phyloP scores from a whole-genome alignment of 306 rosid genomes.

The Carpinus fangiana region DNA sequence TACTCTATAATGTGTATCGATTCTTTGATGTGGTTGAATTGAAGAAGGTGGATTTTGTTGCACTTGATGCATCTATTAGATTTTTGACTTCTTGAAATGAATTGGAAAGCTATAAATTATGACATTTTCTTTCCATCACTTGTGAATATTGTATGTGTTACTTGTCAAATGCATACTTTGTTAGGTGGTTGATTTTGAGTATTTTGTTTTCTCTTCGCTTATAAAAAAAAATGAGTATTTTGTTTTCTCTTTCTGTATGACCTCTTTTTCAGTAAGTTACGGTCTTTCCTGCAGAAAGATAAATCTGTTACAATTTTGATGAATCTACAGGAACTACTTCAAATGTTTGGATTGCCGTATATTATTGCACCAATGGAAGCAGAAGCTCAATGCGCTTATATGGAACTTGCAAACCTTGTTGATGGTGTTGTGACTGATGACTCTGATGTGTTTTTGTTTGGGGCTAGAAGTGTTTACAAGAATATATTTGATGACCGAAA shows the following conservation, averaged over 20 bases:
- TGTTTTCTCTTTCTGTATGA: slow-evolving; percentile 13
- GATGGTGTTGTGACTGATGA: slow-evolving; percentile 99
- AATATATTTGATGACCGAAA: slow-evolving; percentile 97
- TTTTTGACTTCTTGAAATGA: not conserved
- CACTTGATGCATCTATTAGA: slow-evolving; percentile 4
- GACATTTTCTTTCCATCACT: not conserved
- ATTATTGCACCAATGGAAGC: slow-evolving; percentile 99
- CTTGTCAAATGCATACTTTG: slow-evolving; percentile 3
- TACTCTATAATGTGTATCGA: not conserved
- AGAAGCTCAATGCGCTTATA: slow-evolving; percentile 92
- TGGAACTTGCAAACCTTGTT: slow-evolving; percentile 82
- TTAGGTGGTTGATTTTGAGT: not conserved
- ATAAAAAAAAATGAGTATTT: not conserved
- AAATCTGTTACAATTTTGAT: slow-evolving; percentile 23
- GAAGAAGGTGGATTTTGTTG: not conserved
- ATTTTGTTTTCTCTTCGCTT: not conserved
- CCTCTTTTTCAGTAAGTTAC: slow-evolving; percentile 3
- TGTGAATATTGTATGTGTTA: not conserved
- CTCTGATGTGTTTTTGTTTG: slow-evolving; percentile 88
- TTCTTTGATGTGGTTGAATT: not conserved
- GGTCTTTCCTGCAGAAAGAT: slow-evolving; percentile 12
- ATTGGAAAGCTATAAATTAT: not conserved
- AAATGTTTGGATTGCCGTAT: slow-evolving; percentile 97
- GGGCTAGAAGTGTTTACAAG: slow-evolving; percentile 90
- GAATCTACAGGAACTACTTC: slow-evolving; percentile 76